phyloP scores from a whole-genome alignment of 345 rosid species.

The Raphanus sativus region DNA sequence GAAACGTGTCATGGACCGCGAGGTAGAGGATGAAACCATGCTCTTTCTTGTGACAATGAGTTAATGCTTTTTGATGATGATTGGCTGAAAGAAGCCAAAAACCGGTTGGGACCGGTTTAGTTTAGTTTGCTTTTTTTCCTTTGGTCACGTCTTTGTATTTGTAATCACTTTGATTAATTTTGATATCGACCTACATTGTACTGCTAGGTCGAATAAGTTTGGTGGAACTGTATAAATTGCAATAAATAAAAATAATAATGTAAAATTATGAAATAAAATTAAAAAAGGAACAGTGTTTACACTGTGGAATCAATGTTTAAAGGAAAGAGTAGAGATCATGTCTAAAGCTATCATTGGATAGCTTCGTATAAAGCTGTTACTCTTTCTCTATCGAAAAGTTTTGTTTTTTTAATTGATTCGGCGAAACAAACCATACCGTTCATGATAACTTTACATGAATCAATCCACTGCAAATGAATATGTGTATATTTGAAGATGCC shows the following conservation, averaged over 20 bases:
- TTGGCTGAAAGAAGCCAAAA: not conserved
- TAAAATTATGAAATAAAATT: no score
- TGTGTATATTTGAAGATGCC: not conserved
- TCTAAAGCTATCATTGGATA: constrained; percentile 22
- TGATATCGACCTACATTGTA: constrained; percentile 1
- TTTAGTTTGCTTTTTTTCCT: not conserved
- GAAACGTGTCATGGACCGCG: constrained; percentile 1
- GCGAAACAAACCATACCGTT: no score
- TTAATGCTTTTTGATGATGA: constrained; percentile 34
- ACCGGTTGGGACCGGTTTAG: constrained; percentile 23
- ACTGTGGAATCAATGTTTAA: constrained; percentile 19
- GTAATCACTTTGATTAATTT: constrained; percentile 3
- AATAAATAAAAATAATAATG: not conserved
- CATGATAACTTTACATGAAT: not conserved
- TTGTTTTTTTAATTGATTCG: not conserved
- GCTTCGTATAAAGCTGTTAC: constrained; percentile 34
- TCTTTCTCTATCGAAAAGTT: constrained; percentile 16
- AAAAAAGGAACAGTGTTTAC: constrained; percentile 9
- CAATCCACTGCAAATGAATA: not conserved
- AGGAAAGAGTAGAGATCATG: constrained; percentile 11
- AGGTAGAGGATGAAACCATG: constrained; percentile 14
- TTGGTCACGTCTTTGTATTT: not conserved
- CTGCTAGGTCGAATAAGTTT: constrained; percentile 7
- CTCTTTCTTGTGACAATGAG: constrained; percentile 28
- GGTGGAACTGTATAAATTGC: constrained; percentile 15